Base-by-base conservation (phyloP, 2,329 filamentous ascomycete species). In the Cladophialophora immunda region DNA sequence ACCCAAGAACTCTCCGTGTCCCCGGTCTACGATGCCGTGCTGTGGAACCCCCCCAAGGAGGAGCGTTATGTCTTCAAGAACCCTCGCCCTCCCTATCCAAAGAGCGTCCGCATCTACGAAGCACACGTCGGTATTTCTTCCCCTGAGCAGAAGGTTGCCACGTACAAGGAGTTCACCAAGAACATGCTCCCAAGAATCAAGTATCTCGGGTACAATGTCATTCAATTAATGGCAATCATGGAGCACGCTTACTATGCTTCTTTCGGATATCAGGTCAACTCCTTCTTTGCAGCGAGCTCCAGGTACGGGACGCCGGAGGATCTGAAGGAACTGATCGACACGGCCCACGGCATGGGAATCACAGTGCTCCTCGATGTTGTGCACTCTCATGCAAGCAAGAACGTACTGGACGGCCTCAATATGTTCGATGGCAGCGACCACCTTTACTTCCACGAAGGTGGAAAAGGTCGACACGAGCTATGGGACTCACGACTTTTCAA, bases 221-320 rank as follows among this genome's bases (percentile, higher is more conserved):
- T 99, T 73, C 95, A 99, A 78, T 85, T 99, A 70, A 99, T 99
- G 95, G 95, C 95, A 54, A 86, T 99, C 76, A 99, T 99, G 94
- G 95, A 99, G 78, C 95, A 99, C 80, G 95, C 95, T 58, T 99
- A 99, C 84, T 99, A 99, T 78, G 95, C 95, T 75, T 98, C 94
- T 76, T 99, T 99, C 75, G 95, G 95, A 55, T 99, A 99, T 79
- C 95, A 99, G 80, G 89, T 99, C 81, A 99, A 98, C 83, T 97
- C 92, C 80, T 99, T 99, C 84, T 99, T 98, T 75, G 95, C 95
- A 30, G 94, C 94, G 13, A 97, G 94, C 80, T 98, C 94, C 79
- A 90, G 95, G 69, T 99, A 97, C 76, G 95, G 95, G 50, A 87
- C 90, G 0, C 95, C 95, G 0, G 95, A 99, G 76, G 95, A 98